Conservation (phyloP, 345 rosid genomes). For the Brassica nigra region DNA sequence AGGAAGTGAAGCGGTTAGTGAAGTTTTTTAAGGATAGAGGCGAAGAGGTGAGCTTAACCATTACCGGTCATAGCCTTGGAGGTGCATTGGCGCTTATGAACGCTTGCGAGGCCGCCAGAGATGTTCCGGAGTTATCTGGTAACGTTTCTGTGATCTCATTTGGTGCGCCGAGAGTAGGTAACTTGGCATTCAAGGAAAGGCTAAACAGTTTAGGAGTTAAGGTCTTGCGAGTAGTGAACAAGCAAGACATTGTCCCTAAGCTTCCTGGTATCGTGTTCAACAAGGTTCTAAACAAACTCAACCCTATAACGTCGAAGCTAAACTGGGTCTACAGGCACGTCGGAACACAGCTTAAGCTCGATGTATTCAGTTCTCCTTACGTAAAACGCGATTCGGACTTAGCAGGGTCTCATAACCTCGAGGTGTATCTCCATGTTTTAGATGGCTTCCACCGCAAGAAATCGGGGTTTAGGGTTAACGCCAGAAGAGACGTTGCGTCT, state of each 20-base stretch:
- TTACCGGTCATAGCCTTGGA: slow-evolving; percentile 64
- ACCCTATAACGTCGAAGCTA: slow-evolving; percentile 40
- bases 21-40: slow-evolving; percentile 44
- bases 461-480: slow-evolving; percentile 51
- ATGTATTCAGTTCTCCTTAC: slow-evolving; percentile 49
- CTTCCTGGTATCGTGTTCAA: slow-evolving; percentile 59
- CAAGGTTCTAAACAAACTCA: slow-evolving; percentile 48
- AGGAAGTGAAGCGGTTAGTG: slow-evolving; percentile 49
- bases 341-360: slow-evolving; percentile 57
- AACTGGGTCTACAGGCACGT: slow-evolving; percentile 67
- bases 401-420: slow-evolving; percentile 54
- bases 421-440: slow-evolving; percentile 58
- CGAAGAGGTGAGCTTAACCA: slow-evolving; percentile 58
- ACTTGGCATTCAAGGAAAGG: slow-evolving; percentile 57
- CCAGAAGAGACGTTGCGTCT: slow-evolving; percentile 60
- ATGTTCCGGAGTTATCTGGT: slow-evolving; percentile 43
- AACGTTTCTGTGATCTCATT: slow-evolving; percentile 57
- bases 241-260: slow-evolving; percentile 67
- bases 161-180: slow-evolving; percentile 74
- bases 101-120: slow-evolving; percentile 54
- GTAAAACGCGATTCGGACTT: slow-evolving; percentile 47
- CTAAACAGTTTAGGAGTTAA: slow-evolving; percentile 53
- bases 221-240: slow-evolving; percentile 52
- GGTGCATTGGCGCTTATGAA: slow-evolving; percentile 66
- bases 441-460: slow-evolving; percentile 55